Percentiles rank a stretch among this genome's conserved stretches.
Evolutionary conservation across 169 alveolate species (phyloP).

Genomic region (Eimeria sp.): DNA sequence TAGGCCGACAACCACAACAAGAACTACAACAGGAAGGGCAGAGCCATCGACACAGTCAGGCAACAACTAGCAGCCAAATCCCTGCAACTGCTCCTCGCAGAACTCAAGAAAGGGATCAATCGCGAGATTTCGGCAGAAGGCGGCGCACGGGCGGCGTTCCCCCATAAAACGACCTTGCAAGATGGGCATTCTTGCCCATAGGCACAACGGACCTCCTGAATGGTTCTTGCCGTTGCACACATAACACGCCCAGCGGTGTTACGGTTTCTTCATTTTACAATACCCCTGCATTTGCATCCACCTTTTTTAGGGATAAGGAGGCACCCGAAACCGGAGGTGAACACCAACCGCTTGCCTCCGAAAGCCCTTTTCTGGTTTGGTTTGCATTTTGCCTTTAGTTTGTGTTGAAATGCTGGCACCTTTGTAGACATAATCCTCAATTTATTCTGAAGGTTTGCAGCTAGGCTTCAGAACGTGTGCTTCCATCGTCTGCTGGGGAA

Average conservation of each 20-base stretch:
- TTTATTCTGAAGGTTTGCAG: background rate
- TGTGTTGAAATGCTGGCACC: background rate
- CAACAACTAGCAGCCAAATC: background rate
- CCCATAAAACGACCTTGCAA: background rate
- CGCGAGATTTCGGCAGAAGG: constrained; percentile 56
- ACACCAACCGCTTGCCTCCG: background rate
- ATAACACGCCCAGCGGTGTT: background rate
- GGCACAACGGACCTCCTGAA: background rate
- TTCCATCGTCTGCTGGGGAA: background rate
- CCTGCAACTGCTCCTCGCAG: constrained; percentile 27
- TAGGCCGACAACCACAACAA: background rate
- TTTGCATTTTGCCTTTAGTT: background rate
- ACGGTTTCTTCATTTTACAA: background rate
- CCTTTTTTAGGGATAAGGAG: background rate
- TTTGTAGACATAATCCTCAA: background rate
- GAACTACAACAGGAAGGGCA: constrained; percentile 12
- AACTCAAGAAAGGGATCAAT: constrained; percentile 36
- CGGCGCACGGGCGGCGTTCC: constrained; percentile 30
- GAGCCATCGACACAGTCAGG: constrained; percentile 8
- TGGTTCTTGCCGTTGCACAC: background rate
- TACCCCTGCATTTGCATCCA: background rate
- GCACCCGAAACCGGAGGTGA: background rate
- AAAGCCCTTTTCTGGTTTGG: background rate
- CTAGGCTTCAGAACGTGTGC: background rate
- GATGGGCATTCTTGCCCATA: background rate